Conservation (phyloP, 2,329 filamentous ascomycete genomes). For the Diaporthe vexans region DNA sequence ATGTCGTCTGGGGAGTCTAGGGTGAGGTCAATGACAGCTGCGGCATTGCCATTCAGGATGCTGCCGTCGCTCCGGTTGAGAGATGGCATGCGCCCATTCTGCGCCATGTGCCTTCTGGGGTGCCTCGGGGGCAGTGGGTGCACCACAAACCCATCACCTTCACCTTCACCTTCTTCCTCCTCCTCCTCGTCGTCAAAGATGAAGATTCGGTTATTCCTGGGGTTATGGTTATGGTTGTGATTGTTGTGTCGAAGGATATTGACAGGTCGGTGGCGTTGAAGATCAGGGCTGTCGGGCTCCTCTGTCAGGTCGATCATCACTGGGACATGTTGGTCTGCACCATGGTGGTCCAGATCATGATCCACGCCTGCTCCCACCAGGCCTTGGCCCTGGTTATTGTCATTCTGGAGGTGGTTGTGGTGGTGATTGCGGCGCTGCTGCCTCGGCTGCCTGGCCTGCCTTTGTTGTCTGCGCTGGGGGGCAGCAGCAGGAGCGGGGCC, state of each 20-base stretch:
- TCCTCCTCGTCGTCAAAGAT: slow-evolving; percentile 25
- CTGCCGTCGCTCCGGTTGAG: slow-evolving; percentile 62
- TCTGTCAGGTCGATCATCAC: slow-evolving; percentile 67
- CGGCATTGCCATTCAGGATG: slow-evolving; percentile 49
- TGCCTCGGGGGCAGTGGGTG: slow-evolving; percentile 47
- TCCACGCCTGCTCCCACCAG: neutral
- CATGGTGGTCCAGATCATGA: neutral
- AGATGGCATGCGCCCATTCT: slow-evolving; percentile 57
- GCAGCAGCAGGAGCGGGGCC: slow-evolving; percentile 19
- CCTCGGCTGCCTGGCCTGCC: slow-evolving; percentile 35
- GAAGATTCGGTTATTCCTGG: neutral
- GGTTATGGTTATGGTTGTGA: neutral
- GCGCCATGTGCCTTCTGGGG: slow-evolving; percentile 58
- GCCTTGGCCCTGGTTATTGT: neutral
- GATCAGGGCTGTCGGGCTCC: slow-evolving; percentile 62
- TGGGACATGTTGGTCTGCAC: slow-evolving; percentile 41
- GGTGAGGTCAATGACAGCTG: slow-evolving; percentile 66
- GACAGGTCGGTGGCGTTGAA: slow-evolving; percentile 28
- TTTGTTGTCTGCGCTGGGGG: slow-evolving; percentile 40
- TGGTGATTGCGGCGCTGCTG: slow-evolving; percentile 15
- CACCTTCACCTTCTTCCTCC: neutral
- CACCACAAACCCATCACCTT: neutral
- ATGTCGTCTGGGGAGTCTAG: slow-evolving; percentile 56
- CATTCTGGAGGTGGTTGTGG: neutral
- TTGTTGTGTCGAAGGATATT: slow-evolving; percentile 30